Evolutionary conservation across 176 grass and related monocot species (phyloP), one percentile per base, ranked within the genome.

Genomic region (Avena eriantha): DNA sequence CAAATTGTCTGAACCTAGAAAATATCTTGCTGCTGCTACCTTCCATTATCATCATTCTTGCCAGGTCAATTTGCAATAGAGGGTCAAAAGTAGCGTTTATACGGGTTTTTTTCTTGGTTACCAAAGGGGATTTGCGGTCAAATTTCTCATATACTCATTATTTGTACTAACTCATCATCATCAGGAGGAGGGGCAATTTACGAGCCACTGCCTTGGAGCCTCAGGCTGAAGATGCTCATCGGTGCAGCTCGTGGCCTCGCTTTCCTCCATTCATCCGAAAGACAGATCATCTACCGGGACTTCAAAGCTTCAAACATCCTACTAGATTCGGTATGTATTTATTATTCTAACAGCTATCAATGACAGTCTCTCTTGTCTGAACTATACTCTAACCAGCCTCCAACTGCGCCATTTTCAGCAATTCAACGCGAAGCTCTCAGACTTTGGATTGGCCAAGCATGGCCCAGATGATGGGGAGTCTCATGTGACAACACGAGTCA

Each of bases 301-400:
- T 95, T 98, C 74, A 98, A 98, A 49, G 93, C 96, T 29, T 95
- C 96, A 1, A 98, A 98, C 29, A 98, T 98, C 16, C 80, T 98
- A 51, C 10, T 98, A 66, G 96, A 98, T 74, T 94, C 93, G 23
- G 96, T 98, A 88, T 81, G 49, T 19, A 29, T 24, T 70, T 19
- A 22, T 24, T 70, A 13, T 83, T 85, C 51, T 19, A 3, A 65
- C n/a, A 8, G 49, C 33, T 64, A 39, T 11, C 1, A 7, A 56
- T 90, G 19, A 46, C 19, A 2, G 43, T 66, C 2, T 16, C 17
- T 84, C 4, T 50, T 68, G 16, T 43, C 47, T 75, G 26, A 59
- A 18, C 17, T 67, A 29, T 16, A 65, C 23, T 68, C 58, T 91
- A 60, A 84, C 5, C 51, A 51, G 2, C 10, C 45, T 77, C 7